These are phyloP conservation scores for Neoscytalidium dimidiatum DNA, from an alignment of 2,329 filamentous ascomycete species.

Conservation along the genomic window DNA sequence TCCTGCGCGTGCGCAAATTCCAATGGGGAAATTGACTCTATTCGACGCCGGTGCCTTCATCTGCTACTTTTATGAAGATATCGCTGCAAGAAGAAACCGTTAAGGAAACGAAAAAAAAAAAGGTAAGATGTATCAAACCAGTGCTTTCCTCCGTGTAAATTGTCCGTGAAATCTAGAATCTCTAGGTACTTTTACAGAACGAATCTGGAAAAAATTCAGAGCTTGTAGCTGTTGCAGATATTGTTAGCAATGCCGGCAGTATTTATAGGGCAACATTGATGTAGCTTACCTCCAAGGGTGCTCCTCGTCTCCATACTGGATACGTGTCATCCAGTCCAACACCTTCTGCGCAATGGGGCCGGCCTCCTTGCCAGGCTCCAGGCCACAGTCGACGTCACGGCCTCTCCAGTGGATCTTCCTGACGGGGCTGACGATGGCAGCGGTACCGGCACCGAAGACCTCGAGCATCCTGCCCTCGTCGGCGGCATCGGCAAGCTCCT, in stretches of 20 bases:
- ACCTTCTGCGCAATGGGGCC: slow-evolving; percentile 82
- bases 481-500: slow-evolving; percentile 77
- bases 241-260: neutral
- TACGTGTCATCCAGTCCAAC: slow-evolving; percentile 95
- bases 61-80: neutral
- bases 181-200: slow-evolving; percentile 4
- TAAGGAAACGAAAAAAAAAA: neutral
- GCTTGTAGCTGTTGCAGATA: slow-evolving; percentile 1
- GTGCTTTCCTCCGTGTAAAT: neutral
- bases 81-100: neutral
- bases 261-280: neutral
- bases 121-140: neutral
- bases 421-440: slow-evolving; percentile 89
- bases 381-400: slow-evolving; percentile 76
- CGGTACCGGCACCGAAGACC: slow-evolving; percentile 91
- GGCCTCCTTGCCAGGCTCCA: slow-evolving; percentile 79
- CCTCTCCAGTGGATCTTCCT: slow-evolving; percentile 88
- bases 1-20: slow-evolving; percentile 1
- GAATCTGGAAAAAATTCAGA: neutral
- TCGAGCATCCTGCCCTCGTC: slow-evolving; percentile 85
- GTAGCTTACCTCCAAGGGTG: slow-evolving; percentile 80
- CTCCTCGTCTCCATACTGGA: slow-evolving; percentile 92
- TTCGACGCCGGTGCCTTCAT: slow-evolving; percentile 9
- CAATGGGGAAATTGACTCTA: slow-evolving; percentile 6
- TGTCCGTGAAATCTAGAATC: slow-evolving; percentile 3